Percentiles rank a stretch among this genome's conserved stretches.
Conservation (phyloP, 2,329 filamentous ascomycete species). For the Berkeleyomyces rouxiae region DNA sequence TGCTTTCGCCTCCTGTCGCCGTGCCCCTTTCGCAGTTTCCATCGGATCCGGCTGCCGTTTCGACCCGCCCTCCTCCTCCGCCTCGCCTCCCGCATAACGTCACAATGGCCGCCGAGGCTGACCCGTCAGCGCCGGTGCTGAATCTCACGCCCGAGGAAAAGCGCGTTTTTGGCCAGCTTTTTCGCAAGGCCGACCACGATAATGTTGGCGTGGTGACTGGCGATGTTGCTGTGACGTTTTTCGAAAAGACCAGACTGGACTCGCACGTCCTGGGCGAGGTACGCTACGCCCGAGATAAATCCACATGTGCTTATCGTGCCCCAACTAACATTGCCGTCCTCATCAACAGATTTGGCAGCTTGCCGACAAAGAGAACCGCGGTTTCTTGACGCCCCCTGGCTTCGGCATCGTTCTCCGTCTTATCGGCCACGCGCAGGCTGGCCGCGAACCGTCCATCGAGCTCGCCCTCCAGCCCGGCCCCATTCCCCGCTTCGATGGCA, state of each 20-base stretch:
- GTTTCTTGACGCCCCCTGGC: conserved; percentile 78
- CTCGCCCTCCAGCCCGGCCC: conserved; percentile 73
- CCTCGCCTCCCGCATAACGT: background rate
- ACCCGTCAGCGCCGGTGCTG: conserved; percentile 39
- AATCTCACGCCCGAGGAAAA: conserved; percentile 88
- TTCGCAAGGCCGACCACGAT: conserved; percentile 82
- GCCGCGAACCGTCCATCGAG: conserved; percentile 63
- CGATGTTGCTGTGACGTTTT: conserved; percentile 92
- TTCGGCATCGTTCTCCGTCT: conserved; percentile 86
- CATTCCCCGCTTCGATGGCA: conserved; percentile 68
- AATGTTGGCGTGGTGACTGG: conserved; percentile 86
- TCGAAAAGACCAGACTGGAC: conserved; percentile 83
- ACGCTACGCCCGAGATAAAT: conserved; percentile 20
- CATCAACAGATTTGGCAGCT: conserved; percentile 84
- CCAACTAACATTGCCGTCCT: background rate
- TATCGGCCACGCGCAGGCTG: conserved; percentile 88
- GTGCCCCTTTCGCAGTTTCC: background rate
- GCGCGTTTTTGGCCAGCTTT: conserved; percentile 80
- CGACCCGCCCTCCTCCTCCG: background rate
- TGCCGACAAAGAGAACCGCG: conserved; percentile 89
- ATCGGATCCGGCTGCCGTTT: background rate
- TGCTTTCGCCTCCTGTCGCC: background rate
- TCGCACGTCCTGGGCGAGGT: conserved; percentile 79
- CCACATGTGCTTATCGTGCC: background rate
- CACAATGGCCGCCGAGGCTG: conserved; percentile 11